Base-by-base conservation (phyloP, 345 rosid species). In the Salix purpurea region DNA sequence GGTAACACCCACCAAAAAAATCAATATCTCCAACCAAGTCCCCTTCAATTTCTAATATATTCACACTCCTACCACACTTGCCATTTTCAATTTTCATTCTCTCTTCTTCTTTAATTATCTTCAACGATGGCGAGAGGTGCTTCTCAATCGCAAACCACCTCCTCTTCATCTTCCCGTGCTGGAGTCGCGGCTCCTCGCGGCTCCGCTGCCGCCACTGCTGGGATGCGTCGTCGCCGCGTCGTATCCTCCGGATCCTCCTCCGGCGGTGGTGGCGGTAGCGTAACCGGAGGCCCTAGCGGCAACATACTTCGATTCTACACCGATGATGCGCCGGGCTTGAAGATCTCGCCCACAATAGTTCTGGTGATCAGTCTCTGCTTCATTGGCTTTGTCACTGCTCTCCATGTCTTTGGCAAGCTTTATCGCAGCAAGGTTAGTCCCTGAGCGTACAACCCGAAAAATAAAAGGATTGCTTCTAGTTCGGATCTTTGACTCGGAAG, bases 251-350 rank as follows among this genome's bases (percentile, higher is more conserved):
- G 87, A 7, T 77, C 91, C 1, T 52, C 88, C 68, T 78, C 87
- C 42, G 69, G 84, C 5, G 89, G 77, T 65, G 83, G 81, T 7
- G 10, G 70, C 2, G 78, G 77, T 28, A 85, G 71, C 4, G 81
- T 86, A 54, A 32, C 86, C n/a, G 89, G 87, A 37, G 44, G 77
- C 4, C 34, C 80, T 3, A 78, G 89, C 54, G 77, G 84, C 75
- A 94, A 94, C 85, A 90, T 94, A 97, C 96, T 94, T 76, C 88
- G 97, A 36, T 92, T 94, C 93, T 94, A 94, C 91, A 94, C 97
- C 7, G 98, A 92, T 66, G 97, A 94, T n/a, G 87, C 95, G 23
- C 98, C 98, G 0, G 98, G 98, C 0, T 83, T 94, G 75, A 94
- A 90, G 92, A 94, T 94, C 87, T 89, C 97, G 34, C 98, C 98